phyloP scores from a whole-genome alignment of 2,329 filamentous ascomycete genomes.

The Aspergillus fumigatiaffinis region DNA sequence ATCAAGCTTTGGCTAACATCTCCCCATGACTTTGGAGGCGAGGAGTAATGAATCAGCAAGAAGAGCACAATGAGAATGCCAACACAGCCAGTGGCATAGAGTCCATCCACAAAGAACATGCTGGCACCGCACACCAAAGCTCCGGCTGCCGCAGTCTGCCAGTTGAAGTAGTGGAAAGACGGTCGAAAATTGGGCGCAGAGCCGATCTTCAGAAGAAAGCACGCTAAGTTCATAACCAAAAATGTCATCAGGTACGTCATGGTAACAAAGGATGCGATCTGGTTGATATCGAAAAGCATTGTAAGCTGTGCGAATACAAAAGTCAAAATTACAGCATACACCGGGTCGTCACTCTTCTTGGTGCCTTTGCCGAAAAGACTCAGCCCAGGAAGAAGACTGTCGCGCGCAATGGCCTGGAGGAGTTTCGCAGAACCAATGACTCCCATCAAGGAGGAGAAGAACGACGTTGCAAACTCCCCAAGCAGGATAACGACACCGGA shows the following conservation, averaged over 20 bases:
- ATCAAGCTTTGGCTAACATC: slow-evolving; percentile 87
- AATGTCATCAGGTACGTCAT: slow-evolving; percentile 95
- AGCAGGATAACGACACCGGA: slow-evolving; percentile 70
- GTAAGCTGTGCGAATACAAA: slow-evolving; percentile 73
- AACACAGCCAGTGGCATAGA: slow-evolving; percentile 73
- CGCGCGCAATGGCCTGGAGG: slow-evolving; percentile 75
- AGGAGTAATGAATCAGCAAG: slow-evolving; percentile 77
- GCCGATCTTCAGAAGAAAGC: slow-evolving; percentile 79
- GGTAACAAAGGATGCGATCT: slow-evolving; percentile 83
- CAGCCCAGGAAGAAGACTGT: slow-evolving; percentile 73
- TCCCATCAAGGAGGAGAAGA: slow-evolving; percentile 85
- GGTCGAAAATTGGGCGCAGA: slow-evolving; percentile 87
- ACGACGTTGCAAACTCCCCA: slow-evolving; percentile 75
- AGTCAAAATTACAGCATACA: slow-evolving; percentile 71
- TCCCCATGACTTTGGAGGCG: slow-evolving; percentile 82
- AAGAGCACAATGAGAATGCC: slow-evolving; percentile 73
- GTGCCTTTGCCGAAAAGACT: slow-evolving; percentile 71
- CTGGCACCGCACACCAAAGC: slow-evolving; percentile 71
- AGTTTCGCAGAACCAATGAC: slow-evolving; percentile 81
- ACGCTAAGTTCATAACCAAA: slow-evolving; percentile 81
- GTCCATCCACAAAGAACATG: slow-evolving; percentile 87
- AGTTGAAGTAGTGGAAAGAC: slow-evolving; percentile 84
- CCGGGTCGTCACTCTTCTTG: slow-evolving; percentile 67
- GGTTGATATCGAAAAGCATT: slow-evolving; percentile 78
- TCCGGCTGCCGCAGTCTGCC: slow-evolving; percentile 73